Evolutionary conservation across 2,329 filamentous ascomycete genomes (phyloP), one percentile per base, ranked within the genome.

Genomic region (Thielaviopsis musarum): DNA sequence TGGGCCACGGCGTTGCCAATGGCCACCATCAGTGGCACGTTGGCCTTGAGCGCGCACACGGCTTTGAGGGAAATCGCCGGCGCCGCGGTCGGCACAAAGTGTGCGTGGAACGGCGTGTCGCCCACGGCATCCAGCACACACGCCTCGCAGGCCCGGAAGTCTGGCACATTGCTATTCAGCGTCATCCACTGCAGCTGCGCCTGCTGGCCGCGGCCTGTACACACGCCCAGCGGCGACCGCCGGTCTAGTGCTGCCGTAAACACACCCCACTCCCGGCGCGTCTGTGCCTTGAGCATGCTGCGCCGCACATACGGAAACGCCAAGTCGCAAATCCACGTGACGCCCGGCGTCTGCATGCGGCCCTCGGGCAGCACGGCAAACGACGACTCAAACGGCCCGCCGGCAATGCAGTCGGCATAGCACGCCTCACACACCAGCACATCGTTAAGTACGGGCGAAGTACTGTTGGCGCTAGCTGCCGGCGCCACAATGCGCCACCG

Each of bases 351-450:
- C 24, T 59, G 57, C 4, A 65, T 64, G 5, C 68, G 67, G 0
- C 64, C 56, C 0, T 63, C 62, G 0, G 62, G 63, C 59, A 72
- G 71, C 1, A 34, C 52, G 0, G 63, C 63, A n/a, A 74, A 73
- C 0, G 60, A 64, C 3, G 62, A 17, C 9, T 69, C 69, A 17
- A 72, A 70, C 0, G 64, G 12, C 0, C 65, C 68, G 0, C 65
- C 67, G 0, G 60, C 64, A 2, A 73, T 61, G 0, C 61, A 56
- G 49, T 74, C 70, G 13, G 71, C 66, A 60, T 69, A 70, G 56
- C 72, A 74, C 3, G 72, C 68, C 30, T 73, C 67, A 30, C 72
- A 74, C 0, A 69, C 64, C 2, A 73, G 64, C 26, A 74, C 68
- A 0, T 67, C 67, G 0, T 65, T 61, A 0, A 72, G 65, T 3